Evolutionary conservation across 2,329 filamentous ascomycete genomes (phyloP).

Genomic region (Colletotrichum aenigma): DNA sequence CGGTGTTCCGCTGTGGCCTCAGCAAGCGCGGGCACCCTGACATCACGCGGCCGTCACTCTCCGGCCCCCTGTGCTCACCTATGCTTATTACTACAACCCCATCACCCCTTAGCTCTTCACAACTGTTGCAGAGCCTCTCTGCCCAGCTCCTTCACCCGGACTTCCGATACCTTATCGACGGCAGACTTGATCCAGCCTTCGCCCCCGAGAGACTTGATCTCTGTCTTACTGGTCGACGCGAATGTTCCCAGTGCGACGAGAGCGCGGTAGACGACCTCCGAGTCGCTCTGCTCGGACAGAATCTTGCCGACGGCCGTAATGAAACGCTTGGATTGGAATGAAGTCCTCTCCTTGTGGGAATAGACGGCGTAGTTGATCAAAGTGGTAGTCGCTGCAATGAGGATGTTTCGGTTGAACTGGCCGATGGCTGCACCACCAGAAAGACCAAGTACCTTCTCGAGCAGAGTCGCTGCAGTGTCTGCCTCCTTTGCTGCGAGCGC

Average conservation of each 20-base stretch:
- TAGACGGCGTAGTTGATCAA: conserved; percentile 87
- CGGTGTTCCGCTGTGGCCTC: neutral
- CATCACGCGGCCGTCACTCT: conserved; percentile 6
- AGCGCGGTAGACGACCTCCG: conserved; percentile 82
- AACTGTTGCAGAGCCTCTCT: conserved; percentile 49
- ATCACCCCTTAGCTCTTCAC: neutral
- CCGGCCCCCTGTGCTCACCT: neutral
- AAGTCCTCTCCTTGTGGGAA: conserved; percentile 51
- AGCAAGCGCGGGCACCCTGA: neutral
- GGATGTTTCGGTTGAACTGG: conserved; percentile 74
- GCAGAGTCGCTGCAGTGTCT: conserved; percentile 63
- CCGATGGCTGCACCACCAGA: conserved; percentile 53
- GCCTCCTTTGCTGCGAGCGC: conserved; percentile 62
- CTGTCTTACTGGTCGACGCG: conserved; percentile 57
- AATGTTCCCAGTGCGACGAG: conserved; percentile 86
- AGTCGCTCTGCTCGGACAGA: conserved; percentile 71
- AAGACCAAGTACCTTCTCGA: conserved; percentile 66
- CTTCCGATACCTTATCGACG: conserved; percentile 48
- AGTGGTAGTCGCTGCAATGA: conserved; percentile 80
- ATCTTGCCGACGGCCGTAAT: conserved; percentile 67
- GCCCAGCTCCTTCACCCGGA: conserved; percentile 50
- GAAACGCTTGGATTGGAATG: conserved; percentile 45
- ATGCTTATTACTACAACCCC: neutral
- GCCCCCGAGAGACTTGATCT: conserved; percentile 46
- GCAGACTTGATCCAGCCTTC: conserved; percentile 45